Evolutionary conservation across 352 stramenopile species (phyloP).

Genomic region (Phytophthora niederhauseri): DNA sequence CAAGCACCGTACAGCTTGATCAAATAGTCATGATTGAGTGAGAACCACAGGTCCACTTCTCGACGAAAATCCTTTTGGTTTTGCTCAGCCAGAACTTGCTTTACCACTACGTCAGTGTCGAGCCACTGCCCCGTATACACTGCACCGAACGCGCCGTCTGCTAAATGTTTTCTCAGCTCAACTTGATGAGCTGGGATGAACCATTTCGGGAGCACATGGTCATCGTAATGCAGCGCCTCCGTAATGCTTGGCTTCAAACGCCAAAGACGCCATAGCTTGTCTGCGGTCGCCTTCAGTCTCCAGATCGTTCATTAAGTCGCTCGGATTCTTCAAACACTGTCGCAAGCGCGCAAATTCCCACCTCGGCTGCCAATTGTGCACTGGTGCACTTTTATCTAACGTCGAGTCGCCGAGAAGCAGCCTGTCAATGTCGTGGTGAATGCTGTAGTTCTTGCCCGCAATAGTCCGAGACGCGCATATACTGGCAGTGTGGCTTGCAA

Average conservation of each 20-base stretch:
- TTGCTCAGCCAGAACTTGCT: background rate
- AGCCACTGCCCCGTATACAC: conserved; percentile 12
- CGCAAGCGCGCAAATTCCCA: no score
- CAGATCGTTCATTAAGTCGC: no score
- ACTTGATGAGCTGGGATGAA: conserved; percentile 20
- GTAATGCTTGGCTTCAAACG: no score
- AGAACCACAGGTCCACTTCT: conserved; percentile 31
- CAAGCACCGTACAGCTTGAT: conserved; percentile 13
- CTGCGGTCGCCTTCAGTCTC: no score
- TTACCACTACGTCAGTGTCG: conserved; percentile 13
- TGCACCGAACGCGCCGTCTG: no score
- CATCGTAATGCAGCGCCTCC: no score
- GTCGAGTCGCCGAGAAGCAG: background rate
- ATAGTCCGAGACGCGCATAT: conserved; percentile 9
- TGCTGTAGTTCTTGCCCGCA: background rate
- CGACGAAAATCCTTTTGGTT: conserved; percentile 2
- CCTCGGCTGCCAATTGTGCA: conserved; percentile 2
- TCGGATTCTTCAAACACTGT: no score
- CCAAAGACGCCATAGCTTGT: no score
- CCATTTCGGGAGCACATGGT: conserved; percentile 3
- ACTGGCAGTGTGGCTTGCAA: background rate
- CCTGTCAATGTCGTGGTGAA: conserved; percentile 13
- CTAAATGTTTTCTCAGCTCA: conserved; percentile 7
- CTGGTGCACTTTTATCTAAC: background rate
- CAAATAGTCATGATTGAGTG: conserved; percentile 28